phyloP scores from a whole-genome alignment of 441 rosid genomes.

The Melastoma candidum region DNA sequence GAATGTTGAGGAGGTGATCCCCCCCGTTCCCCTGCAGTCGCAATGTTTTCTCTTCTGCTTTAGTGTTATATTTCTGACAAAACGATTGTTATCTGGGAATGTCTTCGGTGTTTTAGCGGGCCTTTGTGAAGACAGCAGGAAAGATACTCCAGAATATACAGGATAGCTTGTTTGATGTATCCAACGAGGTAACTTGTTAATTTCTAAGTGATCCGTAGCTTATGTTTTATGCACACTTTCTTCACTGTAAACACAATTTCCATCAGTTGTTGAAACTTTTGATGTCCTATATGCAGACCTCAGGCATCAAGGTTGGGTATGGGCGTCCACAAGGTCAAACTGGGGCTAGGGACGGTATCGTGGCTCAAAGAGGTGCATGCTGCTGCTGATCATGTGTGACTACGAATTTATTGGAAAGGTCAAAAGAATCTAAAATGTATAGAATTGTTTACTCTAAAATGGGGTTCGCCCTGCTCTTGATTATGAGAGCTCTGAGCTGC shows the following conservation, averaged over 20 bases:
- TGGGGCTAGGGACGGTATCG: constrained; percentile 48
- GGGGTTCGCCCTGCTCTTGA: too few relatives aligned
- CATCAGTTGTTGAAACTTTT: not conserved
- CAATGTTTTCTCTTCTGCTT: not conserved
- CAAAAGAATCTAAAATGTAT: too few relatives aligned
- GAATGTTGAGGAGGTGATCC: constrained; percentile 45
- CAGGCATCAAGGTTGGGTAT: constrained; percentile 63
- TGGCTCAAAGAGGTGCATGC: constrained; percentile 52
- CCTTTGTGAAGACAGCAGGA: constrained; percentile 41
- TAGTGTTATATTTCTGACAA: not conserved
- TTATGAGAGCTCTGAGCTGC: too few relatives aligned
- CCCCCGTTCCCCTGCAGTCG: not conserved
- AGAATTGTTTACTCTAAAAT: too few relatives aligned
- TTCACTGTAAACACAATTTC: not conserved
- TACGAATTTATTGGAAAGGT: too few relatives aligned
- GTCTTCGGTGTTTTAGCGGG: constrained; percentile 17
- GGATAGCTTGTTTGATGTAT: constrained; percentile 41
- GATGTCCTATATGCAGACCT: constrained; percentile 30
- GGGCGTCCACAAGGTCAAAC: constrained; percentile 61
- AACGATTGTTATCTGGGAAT: not conserved
- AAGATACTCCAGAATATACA: constrained; percentile 47
- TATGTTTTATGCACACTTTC: not conserved
- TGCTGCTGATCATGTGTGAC: constrained; percentile 28
- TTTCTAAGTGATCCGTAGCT: not conserved
- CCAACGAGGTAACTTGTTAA: constrained; percentile 31